These are phyloP conservation scores for Dothidotthia symphoricarpi DNA, from an alignment of 2,329 filamentous ascomycete species.

Conservation along the genomic window DNA sequence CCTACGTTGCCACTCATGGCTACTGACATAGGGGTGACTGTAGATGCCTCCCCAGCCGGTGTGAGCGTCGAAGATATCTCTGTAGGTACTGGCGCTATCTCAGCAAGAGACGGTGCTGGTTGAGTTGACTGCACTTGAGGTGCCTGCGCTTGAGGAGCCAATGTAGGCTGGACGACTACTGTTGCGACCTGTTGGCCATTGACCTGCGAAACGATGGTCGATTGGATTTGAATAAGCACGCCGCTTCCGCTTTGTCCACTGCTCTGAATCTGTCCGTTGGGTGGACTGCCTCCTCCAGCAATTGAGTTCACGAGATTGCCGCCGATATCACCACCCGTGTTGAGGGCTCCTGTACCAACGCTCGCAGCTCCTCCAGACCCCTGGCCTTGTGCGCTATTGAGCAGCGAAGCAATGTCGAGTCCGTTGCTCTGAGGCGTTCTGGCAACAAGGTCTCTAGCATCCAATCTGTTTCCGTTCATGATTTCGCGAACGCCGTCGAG, in stretches of 20 bases:
- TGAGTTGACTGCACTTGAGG: conserved; percentile 4
- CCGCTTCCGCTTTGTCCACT: conserved; percentile 10
- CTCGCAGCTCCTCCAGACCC: conserved; percentile 6
- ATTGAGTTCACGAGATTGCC: conserved; percentile 9
- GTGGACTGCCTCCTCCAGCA: conserved; percentile 1
- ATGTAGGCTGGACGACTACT: conserved; percentile 8
- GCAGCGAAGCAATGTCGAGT: conserved; percentile 20
- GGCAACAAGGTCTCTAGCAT: conserved; percentile 10
- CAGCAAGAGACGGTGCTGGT: neutral
- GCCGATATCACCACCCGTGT: neutral
- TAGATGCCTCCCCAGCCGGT: no score
- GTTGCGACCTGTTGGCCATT: conserved; percentile 9
- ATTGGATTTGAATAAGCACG: conserved; percentile 5
- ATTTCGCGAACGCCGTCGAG: conserved; percentile 8
- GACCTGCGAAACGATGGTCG: conserved; percentile 8
- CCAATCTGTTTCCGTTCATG: conserved; percentile 10
- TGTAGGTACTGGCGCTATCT: neutral
- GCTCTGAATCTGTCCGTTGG: conserved; percentile 5
- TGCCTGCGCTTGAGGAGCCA: conserved; percentile 2
- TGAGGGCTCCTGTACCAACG: conserved; percentile 6
- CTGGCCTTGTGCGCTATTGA: conserved; percentile 17
- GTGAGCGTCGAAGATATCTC: neutral
- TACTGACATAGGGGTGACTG: neutral
- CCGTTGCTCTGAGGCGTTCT: conserved; percentile 16
- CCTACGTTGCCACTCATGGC: conserved; percentile 17